phyloP scores from a whole-genome alignment of 208 protist genomes.

The Crithidia acanthocephali region DNA sequence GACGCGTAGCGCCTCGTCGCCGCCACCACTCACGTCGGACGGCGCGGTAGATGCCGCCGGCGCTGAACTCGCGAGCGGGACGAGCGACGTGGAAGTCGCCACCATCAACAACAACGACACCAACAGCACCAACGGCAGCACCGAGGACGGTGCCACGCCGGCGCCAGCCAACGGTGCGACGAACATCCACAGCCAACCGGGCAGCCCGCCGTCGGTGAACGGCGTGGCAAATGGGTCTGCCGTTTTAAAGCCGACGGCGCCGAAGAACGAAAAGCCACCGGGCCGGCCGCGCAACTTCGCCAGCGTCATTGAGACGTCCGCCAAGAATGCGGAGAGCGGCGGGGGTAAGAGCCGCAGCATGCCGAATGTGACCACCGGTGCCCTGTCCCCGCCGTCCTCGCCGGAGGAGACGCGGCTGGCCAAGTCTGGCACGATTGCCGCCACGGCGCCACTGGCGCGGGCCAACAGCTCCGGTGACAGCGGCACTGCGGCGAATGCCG shows the following conservation, averaged over 20 bases:
- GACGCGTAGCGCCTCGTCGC: not conserved
- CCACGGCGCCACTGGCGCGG: not conserved
- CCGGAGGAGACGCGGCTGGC: slow-evolving; percentile 17
- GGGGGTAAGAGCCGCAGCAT: slow-evolving; percentile 17
- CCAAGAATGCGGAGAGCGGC: slow-evolving; percentile 1
- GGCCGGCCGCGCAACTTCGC: slow-evolving; percentile 45
- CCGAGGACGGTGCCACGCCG: not conserved
- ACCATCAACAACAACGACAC: not conserved
- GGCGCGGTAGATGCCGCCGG: not conserved
- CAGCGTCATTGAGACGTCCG: slow-evolving; percentile 36
- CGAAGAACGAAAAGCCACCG: slow-evolving; percentile 51
- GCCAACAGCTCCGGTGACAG: slow-evolving; percentile 8
- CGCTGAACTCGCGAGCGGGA: not conserved
- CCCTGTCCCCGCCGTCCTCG: slow-evolving; percentile 18
- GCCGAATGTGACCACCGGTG: slow-evolving; percentile 12
- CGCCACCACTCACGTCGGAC: not conserved
- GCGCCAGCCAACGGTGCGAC: not conserved
- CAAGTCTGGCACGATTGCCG: slow-evolving; percentile 8
- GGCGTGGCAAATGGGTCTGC: not conserved
- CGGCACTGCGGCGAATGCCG: not conserved
- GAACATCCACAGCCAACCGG: not conserved
- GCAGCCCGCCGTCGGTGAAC: not conserved
- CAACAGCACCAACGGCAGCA: not conserved
- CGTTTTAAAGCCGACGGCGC: slow-evolving; percentile 45
- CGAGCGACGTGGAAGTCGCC: not conserved